A percentile compares a stretch with the other conserved stretches of the same genome.
These are phyloP conservation scores for Pelargonium australe DNA, from an alignment of 441 rosid species.

Conservation along the genomic window DNA sequence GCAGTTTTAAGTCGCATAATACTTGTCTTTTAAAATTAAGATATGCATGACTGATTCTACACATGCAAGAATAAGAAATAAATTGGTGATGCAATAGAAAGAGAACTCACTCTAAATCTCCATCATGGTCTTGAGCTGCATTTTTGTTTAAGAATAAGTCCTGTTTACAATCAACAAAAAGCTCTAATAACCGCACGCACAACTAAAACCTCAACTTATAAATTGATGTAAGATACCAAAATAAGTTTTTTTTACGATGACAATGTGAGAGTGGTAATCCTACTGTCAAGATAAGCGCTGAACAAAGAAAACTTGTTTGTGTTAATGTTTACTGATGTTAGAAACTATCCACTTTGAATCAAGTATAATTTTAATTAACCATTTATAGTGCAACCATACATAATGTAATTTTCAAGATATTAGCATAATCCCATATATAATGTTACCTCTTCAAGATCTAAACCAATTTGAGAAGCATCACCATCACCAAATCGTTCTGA, in stretches of 20 bases:
- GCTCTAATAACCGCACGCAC: conserved; percentile 16
- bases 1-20: not conserved
- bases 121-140: conserved; percentile 36
- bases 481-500: conserved; percentile 98
- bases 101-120: conserved; percentile 44
- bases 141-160: conserved; percentile 61
- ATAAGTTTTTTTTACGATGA: not conserved
- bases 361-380: not conserved
- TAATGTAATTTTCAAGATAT: conserved; percentile 1
- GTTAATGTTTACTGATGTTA: not conserved
- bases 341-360: not conserved
- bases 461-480: conserved; percentile 81
- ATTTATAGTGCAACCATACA: not conserved
- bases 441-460: conserved; percentile 93
- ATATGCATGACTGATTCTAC: not conserved
- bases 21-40: not conserved
- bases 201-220: conserved; percentile 5
- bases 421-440: not conserved
- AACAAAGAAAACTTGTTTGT: not conserved
- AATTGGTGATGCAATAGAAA: conserved; percentile 2
- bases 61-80: conserved; percentile 1
- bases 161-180: conserved; percentile 34
- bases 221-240: not conserved
- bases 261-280: not conserved
- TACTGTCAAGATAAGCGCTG: not conserved